A percentile compares a stretch with the other conserved stretches of the same genome.
Evolutionary conservation across 305 asterid genomes (phyloP).

Genomic region (Coffea humblotiana): DNA sequence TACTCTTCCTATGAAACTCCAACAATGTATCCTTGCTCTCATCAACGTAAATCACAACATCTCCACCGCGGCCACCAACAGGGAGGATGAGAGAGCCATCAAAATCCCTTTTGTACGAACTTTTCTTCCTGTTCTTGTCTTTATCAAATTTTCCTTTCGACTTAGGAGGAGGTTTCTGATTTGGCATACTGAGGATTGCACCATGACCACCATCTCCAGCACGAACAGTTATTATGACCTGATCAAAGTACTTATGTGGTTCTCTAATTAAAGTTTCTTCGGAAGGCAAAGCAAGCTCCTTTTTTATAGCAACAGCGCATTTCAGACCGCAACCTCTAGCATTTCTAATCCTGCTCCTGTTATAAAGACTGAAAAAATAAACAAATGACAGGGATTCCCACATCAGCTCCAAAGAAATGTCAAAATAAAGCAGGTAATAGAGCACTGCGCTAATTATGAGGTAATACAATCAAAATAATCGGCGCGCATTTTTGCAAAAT

Average conservation of each 20-base stretch:
- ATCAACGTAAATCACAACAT: slow-evolving; percentile 75
- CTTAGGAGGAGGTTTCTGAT: slow-evolving; percentile 46
- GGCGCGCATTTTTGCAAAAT: no score
- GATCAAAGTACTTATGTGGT: slow-evolving; percentile 82
- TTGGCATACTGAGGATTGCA: slow-evolving; percentile 61
- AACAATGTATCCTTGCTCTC: slow-evolving; percentile 73
- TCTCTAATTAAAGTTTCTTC: slow-evolving; percentile 56
- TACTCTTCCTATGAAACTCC: slow-evolving; percentile 67
- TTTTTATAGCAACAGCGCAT: slow-evolving; percentile 47
- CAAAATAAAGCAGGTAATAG: not conserved
- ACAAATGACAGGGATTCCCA: no score
- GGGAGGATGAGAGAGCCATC: slow-evolving; percentile 90
- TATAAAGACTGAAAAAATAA: no score
- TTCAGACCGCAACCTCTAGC: slow-evolving; percentile 22
- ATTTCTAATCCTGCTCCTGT: slow-evolving; percentile 9
- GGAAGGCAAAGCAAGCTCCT: slow-evolving; percentile 49
- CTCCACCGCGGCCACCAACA: slow-evolving; percentile 85
- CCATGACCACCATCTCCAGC: slow-evolving; percentile 98
- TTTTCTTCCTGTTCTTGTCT: slow-evolving; percentile 51
- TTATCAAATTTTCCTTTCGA: slow-evolving; percentile 49
- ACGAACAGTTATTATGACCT: slow-evolving; percentile 72
- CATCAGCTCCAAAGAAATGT: not conserved
- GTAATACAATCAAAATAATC: not conserved
- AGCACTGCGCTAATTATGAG: not conserved
- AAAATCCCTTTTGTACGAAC: slow-evolving; percentile 70